Evolutionary conservation across 805 yeast genomes (phyloP), one percentile per base, ranked within the genome.

Genomic region (Yarrowia deformans): DNA sequence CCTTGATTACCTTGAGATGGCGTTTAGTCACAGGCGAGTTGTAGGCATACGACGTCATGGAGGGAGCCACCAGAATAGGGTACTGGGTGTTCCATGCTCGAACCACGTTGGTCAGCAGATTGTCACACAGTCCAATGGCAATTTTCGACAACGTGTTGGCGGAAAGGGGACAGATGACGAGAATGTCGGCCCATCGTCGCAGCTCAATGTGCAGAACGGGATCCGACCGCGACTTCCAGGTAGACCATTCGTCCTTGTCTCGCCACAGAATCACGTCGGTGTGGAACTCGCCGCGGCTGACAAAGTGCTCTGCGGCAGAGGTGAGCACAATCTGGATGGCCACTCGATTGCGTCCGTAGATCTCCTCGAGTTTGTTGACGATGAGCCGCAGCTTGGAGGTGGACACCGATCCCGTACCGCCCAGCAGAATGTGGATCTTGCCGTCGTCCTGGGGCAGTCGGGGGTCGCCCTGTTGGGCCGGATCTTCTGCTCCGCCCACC

Each of bases 71-170:
- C 49, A 94, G 81, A 8, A 94, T 88, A 2, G 98, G 98, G 72
- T 89, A 89, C 61, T 90, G 87, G 0, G 97, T 90, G 78, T 95
- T 93, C 99, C 99, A 94, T 1, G 97, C 97, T 70, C 99, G 84
- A 18, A 95, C 85, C 23, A 93, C 96, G 75, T 90, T 90, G 5
- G 98, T 94, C 69, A 95, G 82, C 72, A 94, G 81, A 78, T 95
- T 95, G 78, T 94, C 98, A 76, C 98, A 94, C 52, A 94, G 82
- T 0, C 99, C 99, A 70, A 91, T 81, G 0, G 97, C 88, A 67
- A 95, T 88, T 75, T 95, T 95, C 14, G 97, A 88, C 63, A 94
- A 81, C 0, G 98, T 90, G 78, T 95, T 95, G 7, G 98, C 98
- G 16, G 97, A 89, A 73, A 94, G 81, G 14, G 99, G 99, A n/a